These are phyloP conservation scores for Licmophora abbreviata DNA, from an alignment of 108 stramenopile species.

Conservation along the genomic window DNA sequence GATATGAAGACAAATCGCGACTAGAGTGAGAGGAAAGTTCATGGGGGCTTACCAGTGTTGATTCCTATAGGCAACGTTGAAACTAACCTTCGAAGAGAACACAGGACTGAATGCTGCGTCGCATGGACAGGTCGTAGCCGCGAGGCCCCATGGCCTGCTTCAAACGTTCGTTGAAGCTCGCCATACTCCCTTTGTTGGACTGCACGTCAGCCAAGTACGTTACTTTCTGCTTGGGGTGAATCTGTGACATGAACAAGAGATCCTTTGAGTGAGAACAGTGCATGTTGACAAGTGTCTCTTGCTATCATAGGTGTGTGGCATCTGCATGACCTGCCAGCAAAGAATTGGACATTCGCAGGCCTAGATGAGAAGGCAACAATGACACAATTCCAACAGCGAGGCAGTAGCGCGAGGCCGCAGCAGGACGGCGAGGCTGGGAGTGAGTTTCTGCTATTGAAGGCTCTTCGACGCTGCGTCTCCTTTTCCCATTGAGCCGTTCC, in stretches of 20 bases:
- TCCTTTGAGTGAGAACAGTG: no score
- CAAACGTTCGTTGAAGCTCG: conserved; percentile 7
- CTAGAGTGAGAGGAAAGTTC: neutral
- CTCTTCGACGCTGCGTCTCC: no score
- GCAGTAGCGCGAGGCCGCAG: no score
- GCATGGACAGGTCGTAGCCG: conserved; percentile 20
- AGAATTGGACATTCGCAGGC: neutral
- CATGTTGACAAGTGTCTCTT: neutral
- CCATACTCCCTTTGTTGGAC: neutral
- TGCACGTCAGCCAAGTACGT: neutral
- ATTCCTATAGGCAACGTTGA: neutral
- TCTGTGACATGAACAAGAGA: no score
- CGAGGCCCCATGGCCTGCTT: conserved; percentile 14
- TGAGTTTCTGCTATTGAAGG: no score
- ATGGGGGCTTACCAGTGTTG: neutral
- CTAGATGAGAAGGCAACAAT: neutral
- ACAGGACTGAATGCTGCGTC: conserved; percentile 39
- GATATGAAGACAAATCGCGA: neutral
- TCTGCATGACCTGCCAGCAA: neutral
- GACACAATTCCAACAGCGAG: no score
- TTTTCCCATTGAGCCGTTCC: no score
- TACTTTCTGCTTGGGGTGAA: neutral
- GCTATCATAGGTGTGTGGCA: neutral
- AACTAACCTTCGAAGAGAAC: conserved; percentile 33
- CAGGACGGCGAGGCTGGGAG: no score